A percentile compares a stretch with the other conserved stretches of the same genome.
phyloP scores from a whole-genome alignment of 1,284 basidiomycete genomes.

The Sporisorium graminicola region DNA sequence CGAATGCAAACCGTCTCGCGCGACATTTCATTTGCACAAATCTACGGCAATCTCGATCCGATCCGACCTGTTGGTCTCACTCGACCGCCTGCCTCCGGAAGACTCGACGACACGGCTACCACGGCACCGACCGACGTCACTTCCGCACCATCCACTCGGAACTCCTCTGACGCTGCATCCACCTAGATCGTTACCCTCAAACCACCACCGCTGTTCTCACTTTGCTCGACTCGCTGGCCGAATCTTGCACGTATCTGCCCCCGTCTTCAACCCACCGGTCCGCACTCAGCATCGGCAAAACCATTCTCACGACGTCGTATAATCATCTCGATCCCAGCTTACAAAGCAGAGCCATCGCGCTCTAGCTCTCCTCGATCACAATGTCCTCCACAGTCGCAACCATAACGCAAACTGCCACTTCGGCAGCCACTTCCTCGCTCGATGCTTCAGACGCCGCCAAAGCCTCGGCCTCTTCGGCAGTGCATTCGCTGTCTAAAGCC shows the following conservation, averaged over 20 bases:
- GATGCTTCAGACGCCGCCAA: conserved; percentile 41
- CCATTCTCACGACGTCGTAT: background rate
- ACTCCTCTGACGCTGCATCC: background rate
- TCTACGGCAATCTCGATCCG: background rate
- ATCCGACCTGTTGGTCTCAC: background rate
- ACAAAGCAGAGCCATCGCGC: conserved; percentile 1
- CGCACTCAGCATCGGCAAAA: background rate
- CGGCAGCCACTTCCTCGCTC: conserved; percentile 20
- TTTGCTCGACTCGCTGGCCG: conserved; percentile 21
- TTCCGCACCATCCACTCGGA: background rate
- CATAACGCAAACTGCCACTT: conserved; percentile 26
- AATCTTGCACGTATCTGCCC: background rate
- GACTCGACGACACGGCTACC: background rate
- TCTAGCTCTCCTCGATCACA: conserved; percentile 8
- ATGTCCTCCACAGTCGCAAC: conserved; percentile 45
- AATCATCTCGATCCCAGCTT: background rate
- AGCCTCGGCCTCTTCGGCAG: conserved; percentile 51
- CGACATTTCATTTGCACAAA: conserved; percentile 30
- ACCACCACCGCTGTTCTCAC: background rate
- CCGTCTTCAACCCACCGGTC: background rate
- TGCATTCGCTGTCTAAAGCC: conserved; percentile 51
- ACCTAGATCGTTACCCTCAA: background rate
- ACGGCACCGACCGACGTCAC: background rate
- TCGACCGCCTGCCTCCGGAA: background rate
- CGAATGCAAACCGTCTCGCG: conserved; percentile 5